Evolutionary conservation across 2,329 filamentous ascomycete genomes (phyloP), one percentile per base, ranked within the genome.

Genomic region (Nemania sp.): DNA sequence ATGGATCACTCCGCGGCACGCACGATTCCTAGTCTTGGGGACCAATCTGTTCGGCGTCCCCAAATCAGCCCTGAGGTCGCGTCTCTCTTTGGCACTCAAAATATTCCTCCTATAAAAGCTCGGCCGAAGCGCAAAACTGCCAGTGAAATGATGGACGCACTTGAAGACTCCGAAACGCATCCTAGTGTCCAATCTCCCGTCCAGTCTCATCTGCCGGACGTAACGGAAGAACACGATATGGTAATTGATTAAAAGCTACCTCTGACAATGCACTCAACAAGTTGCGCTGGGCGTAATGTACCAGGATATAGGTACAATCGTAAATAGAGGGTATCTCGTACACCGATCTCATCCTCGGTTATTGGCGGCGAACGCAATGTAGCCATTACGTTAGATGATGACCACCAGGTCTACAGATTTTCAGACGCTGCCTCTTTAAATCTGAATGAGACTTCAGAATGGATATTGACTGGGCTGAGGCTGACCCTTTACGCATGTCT

Each of bases 101-200:
- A 49, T 1, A 65, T 60, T 15, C 60, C 59, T 14, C 59, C 68
- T 33, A 36, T 70, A 22, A 22, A 61, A 42, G 24, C 34, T 3
- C 57, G 39, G 20, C 14, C 45, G 26, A 51, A 51, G 12, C 61
- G 65, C 31, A 57, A 37, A 44, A 61, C 59, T 5, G 62, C 66
- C 6, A 17, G 6, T n/a, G 45, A 66, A 15, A 60, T 67, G 55
- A 58, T 58, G 37, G 45, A 60, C 6, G 44, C 2, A 44, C 46
- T 42, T 12, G 37, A 57, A 24, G 24, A 4, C n/a, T 28, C 39
- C 39, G 22, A 1, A 26, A 19, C 19, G n/a, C 22, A 3, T 49
- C 20, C 14, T 17, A 34, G 17, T 19, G 15, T 24, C 31, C 30
- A n/a, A 23, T 12, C 9, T 17, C 20, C 31, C n/a, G 33, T 43